phyloP scores from a whole-genome alignment of 495 filamentous ascomycete genomes.

The Letharia columbiana region DNA sequence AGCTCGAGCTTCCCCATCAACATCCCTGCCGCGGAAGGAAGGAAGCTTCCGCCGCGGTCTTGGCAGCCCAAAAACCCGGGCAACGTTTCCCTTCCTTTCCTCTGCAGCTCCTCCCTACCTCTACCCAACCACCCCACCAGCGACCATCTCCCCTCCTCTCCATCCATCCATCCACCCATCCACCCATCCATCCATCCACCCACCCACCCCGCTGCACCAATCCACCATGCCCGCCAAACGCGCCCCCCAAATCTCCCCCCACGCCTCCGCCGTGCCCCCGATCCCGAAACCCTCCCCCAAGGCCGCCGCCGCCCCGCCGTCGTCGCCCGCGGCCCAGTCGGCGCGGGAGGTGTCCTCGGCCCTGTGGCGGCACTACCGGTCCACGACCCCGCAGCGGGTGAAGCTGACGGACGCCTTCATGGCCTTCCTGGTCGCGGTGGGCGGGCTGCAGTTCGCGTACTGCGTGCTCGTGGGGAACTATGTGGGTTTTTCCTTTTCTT shows the following conservation, averaged over 20 bases:
- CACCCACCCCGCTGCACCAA: conserved; percentile 6
- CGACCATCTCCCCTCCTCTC: too few relatives aligned
- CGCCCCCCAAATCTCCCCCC: conserved; percentile 33
- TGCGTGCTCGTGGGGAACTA: conserved; percentile 91
- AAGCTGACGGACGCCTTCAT: conserved; percentile 91
- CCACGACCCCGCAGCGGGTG: conserved; percentile 76
- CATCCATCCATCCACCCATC: neutral
- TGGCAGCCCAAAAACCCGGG: too few relatives aligned
- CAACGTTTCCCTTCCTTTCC: too few relatives aligned
- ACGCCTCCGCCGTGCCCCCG: conserved; percentile 27
- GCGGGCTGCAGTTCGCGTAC: conserved; percentile 86
- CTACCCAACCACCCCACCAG: too few relatives aligned
- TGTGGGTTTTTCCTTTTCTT: conserved; percentile 46
- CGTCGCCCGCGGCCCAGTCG: conserved; percentile 38
- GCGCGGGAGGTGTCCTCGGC: conserved; percentile 44
- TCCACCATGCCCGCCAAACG: conserved; percentile 44
- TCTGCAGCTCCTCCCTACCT: too few relatives aligned
- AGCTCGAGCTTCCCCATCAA: neutral
- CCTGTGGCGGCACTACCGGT: conserved; percentile 66
- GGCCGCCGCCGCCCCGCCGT: conserved; percentile 25
- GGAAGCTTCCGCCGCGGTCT: neutral
- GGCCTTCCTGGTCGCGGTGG: conserved; percentile 77
- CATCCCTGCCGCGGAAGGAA: conserved; percentile 10
- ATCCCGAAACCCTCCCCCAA: conserved; percentile 17
- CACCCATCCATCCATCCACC: conserved; percentile 8